Conservation (phyloP, 2,329 filamentous ascomycete species). For the Paramyrothecium roridum region DNA sequence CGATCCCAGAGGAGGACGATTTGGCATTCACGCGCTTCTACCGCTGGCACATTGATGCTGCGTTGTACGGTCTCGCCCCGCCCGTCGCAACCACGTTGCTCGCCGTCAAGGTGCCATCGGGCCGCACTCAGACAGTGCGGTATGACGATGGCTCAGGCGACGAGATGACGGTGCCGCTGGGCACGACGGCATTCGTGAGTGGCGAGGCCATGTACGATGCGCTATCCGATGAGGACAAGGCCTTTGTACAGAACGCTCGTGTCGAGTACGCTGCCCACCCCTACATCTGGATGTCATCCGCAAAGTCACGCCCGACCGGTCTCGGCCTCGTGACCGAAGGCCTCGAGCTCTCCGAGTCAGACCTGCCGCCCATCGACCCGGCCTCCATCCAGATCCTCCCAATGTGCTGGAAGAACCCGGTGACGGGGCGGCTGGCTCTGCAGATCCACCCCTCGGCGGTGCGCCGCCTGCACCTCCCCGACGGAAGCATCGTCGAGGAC, state of each 20-base stretch:
- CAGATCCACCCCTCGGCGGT: conserved; percentile 74
- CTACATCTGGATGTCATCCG: conserved; percentile 76
- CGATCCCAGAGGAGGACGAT: conserved; percentile 53
- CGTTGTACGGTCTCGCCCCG: conserved; percentile 71
- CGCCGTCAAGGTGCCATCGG: conserved; percentile 69
- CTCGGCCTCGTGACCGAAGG: conserved; percentile 68
- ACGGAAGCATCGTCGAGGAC: conserved; percentile 68
- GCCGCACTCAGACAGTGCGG: conserved; percentile 61
- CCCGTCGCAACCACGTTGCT: conserved; percentile 70
- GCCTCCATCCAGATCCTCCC: conserved; percentile 69
- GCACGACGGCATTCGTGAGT: conserved; percentile 73
- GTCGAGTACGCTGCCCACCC: conserved; percentile 77
- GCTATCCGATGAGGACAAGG: conserved; percentile 62
- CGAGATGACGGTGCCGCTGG: conserved; percentile 64
- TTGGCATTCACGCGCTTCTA: conserved; percentile 58
- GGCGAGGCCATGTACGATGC: conserved; percentile 69
- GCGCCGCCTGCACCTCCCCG: conserved; percentile 62
- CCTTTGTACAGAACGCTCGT: conserved; percentile 62
- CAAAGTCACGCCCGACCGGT: conserved; percentile 64
- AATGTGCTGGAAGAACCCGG: conserved; percentile 75
- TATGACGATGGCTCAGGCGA: conserved; percentile 72
- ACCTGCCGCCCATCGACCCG: conserved; percentile 64
- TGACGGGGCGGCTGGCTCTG: conserved; percentile 65
- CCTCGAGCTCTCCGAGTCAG: conserved; percentile 54
- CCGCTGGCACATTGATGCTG: conserved; percentile 79